phyloP scores from a whole-genome alignment of 352 stramenopile species.

The Globisporangium abappressorium region DNA sequence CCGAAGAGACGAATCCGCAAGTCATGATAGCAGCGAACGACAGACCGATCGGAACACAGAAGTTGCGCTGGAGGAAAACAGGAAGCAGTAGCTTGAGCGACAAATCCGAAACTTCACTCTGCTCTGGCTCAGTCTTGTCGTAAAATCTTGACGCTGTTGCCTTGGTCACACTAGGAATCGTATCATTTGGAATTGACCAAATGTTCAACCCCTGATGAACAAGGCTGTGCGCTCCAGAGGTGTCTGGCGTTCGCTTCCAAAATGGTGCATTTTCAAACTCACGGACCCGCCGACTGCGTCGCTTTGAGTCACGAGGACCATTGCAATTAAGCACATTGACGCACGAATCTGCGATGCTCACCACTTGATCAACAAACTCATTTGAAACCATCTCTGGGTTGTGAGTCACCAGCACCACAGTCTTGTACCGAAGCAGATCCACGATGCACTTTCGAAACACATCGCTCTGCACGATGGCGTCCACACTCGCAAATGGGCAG shows the following conservation, averaged over 20 bases:
- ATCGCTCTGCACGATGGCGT: slow-evolving; percentile 51
- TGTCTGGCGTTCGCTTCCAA: not conserved
- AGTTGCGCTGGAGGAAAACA: not conserved
- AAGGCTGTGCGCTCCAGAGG: not conserved
- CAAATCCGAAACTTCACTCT: not conserved
- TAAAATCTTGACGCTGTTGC: not conserved
- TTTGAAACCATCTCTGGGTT: slow-evolving; percentile 45
- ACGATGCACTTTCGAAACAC: slow-evolving; percentile 52
- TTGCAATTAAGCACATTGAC: not conserved
- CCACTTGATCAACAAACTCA: slow-evolving; percentile 32
- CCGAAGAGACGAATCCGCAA: not conserved
- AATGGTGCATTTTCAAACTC: not conserved
- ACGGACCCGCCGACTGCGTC: not conserved
- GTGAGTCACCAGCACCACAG: slow-evolving; percentile 47
- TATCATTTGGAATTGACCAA: not conserved
- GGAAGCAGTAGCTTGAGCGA: not conserved
- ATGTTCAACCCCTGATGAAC: not conserved
- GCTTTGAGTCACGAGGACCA: not conserved
- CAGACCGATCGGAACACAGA: not conserved
- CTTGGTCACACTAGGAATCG: not conserved
- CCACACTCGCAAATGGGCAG: slow-evolving; percentile 43
- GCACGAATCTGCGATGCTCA: slow-evolving; percentile 16
- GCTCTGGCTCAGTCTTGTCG: not conserved
- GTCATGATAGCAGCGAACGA: not conserved
- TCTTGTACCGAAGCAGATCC: slow-evolving; percentile 42